phyloP scores from a whole-genome alignment of 306 rosid species.

The Erythrophleum fordii region DNA sequence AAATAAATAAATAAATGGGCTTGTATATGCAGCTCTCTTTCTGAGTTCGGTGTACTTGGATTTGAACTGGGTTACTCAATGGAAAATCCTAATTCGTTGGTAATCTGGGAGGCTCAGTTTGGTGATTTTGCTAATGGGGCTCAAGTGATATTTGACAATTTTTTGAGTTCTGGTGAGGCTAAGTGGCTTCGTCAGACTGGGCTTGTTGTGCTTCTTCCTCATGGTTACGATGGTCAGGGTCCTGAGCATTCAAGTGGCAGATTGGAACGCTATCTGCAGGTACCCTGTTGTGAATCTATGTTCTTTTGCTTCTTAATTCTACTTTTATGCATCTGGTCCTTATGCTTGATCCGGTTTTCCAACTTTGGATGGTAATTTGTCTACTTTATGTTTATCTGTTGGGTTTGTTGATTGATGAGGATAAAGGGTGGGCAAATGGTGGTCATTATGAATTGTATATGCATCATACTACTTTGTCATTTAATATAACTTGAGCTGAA shows the following conservation, averaged over 20 bases:
- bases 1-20: background rate
- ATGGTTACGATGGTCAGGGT: slow-evolving; percentile 98
- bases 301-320: slow-evolving; percentile 34
- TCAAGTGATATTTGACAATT: slow-evolving; percentile 94
- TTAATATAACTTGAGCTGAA: slow-evolving; percentile 22
- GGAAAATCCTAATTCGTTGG: slow-evolving; percentile 96
- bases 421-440: slow-evolving; percentile 6
- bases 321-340: background rate
- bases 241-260: slow-evolving; percentile 98
- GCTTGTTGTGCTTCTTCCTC: slow-evolving; percentile 90
- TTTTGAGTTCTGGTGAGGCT: slow-evolving; percentile 91
- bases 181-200: slow-evolving; percentile 99
- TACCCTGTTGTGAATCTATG: slow-evolving; percentile 38
- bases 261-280: slow-evolving; percentile 97
- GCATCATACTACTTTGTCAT: slow-evolving; percentile 7
- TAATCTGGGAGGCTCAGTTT: slow-evolving; percentile 99
- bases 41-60: slow-evolving; percentile 97
- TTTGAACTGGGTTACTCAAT: slow-evolving; percentile 96
- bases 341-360: slow-evolving; percentile 23
- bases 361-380: slow-evolving; percentile 18
- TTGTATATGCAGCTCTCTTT: slow-evolving; percentile 73
- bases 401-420: slow-evolving; percentile 33
- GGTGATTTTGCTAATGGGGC: slow-evolving; percentile 99
- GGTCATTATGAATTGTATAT: slow-evolving; percentile 7
- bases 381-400: slow-evolving; percentile 6